A percentile compares a stretch with the other conserved stretches of the same genome.
Evolutionary conservation across 176 grass and related monocot species (phyloP).

Genomic region (Carex kokanica): DNA sequence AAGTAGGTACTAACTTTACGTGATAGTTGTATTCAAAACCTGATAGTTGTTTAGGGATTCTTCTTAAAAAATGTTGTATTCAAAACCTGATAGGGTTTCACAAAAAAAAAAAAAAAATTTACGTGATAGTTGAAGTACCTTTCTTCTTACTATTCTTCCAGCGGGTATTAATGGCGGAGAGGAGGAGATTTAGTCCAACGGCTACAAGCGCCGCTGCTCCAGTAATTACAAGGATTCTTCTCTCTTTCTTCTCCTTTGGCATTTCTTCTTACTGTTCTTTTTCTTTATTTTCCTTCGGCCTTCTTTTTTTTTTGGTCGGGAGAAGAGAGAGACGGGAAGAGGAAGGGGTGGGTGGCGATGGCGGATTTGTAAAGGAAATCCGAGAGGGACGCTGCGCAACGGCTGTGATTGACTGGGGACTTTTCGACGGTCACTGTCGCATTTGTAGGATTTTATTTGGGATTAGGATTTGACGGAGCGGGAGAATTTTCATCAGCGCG

Average conservation of each 20-base stretch:
- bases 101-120: not conserved
- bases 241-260: slow-evolving; percentile 47
- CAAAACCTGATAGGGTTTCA: too few relatives aligned
- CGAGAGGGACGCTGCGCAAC: slow-evolving; percentile 24
- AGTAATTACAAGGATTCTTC: slow-evolving; percentile 38
- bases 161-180: slow-evolving; percentile 65
- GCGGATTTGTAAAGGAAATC: slow-evolving; percentile 31
- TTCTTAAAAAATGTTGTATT: too few relatives aligned
- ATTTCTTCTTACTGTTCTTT: slow-evolving; percentile 26
- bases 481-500: slow-evolving; percentile 25
- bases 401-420: not conserved
- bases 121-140: slow-evolving; percentile 33
- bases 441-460: slow-evolving; percentile 8
- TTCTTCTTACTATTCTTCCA: slow-evolving; percentile 46
- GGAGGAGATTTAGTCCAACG: slow-evolving; percentile 72
- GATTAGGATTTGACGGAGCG: slow-evolving; percentile 22
- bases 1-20: not conserved
- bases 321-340: not conserved
- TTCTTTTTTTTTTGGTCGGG: not conserved
- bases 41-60: too few relatives aligned
- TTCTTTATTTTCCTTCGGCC: not conserved
- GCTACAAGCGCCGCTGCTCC: slow-evolving; percentile 75
- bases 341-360: slow-evolving; percentile 16
- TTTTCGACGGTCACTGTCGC: not conserved
- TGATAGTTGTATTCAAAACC: not conserved